A percentile compares a stretch with the other conserved stretches of the same genome.
Conservation (phyloP, 495 filamentous ascomycete genomes). For the Tuber brumale region DNA sequence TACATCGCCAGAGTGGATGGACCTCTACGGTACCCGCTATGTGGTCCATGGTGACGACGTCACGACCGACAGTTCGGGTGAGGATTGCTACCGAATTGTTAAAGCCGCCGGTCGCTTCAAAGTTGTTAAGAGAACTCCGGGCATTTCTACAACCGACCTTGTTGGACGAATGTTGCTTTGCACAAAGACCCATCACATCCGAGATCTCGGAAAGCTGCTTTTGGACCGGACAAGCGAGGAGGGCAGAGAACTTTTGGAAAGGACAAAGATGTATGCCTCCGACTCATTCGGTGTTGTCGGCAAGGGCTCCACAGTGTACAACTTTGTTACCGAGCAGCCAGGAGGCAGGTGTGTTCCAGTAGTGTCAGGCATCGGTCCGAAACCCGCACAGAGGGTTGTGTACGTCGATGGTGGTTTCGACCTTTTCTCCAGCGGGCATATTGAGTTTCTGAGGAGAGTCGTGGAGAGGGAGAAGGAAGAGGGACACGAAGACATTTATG, state of each 20-base stretch:
- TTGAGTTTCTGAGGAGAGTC: conserved; percentile 81
- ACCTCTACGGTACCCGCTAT: conserved; percentile 84
- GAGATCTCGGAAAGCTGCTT: conserved; percentile 60
- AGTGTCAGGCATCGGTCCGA: conserved; percentile 59
- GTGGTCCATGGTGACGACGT: conserved; percentile 92
- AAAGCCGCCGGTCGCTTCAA: conserved; percentile 86
- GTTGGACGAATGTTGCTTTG: conserved; percentile 95
- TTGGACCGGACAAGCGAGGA: conserved; percentile 50
- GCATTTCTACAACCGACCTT: conserved; percentile 93
- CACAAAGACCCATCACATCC: conserved; percentile 81
- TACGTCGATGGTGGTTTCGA: conserved; percentile 98
- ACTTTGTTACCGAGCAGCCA: conserved; percentile 40
- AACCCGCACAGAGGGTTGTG: conserved; percentile 72
- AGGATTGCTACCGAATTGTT: conserved; percentile 96
- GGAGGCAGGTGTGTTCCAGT: conserved; percentile 56
- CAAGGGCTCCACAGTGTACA: conserved; percentile 32
- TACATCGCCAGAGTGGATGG: conserved; percentile 85
- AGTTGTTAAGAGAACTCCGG: conserved; percentile 91
- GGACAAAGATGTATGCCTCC: conserved; percentile 77
- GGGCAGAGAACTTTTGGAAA: conserved; percentile 55
- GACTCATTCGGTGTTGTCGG: conserved; percentile 54
- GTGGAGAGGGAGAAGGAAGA: conserved; percentile 59
- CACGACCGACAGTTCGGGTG: conserved; percentile 71
- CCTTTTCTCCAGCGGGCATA: conserved; percentile 92
- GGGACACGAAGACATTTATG: conserved; percentile 67